These are phyloP conservation scores for Orychophragmus violaceus DNA, from an alignment of 345 rosid species.

Conservation along the genomic window DNA sequence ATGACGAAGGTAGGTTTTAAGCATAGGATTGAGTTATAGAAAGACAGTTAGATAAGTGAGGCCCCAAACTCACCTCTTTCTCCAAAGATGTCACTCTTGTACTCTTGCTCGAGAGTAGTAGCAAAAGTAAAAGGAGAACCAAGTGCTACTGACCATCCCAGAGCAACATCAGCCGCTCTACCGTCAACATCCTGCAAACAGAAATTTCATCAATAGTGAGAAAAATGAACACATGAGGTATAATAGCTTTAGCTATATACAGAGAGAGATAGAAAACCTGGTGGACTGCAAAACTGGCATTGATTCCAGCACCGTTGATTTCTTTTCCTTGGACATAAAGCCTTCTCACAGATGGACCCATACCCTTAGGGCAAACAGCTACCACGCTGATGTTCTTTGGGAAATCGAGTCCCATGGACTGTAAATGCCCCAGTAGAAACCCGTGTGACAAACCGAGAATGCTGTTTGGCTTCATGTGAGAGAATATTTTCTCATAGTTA, in stretches of 20 bases:
- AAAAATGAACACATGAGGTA: not conserved
- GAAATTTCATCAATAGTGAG: not conserved
- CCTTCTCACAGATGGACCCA: conserved; percentile 92
- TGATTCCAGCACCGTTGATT: conserved; percentile 91
- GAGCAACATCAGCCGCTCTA: conserved; percentile 79
- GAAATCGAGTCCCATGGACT: conserved; percentile 70
- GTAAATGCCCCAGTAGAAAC: conserved; percentile 82
- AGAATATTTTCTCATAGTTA: conserved; percentile 69
- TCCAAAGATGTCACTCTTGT: conserved; percentile 94
- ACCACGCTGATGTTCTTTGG: conserved; percentile 76
- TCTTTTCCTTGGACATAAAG: conserved; percentile 88
- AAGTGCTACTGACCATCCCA: conserved; percentile 92
- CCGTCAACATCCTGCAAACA: conserved; percentile 73
- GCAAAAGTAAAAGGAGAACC: conserved; percentile 93
- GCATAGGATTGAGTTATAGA: not conserved
- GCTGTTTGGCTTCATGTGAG: conserved; percentile 92
- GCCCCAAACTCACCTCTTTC: conserved; percentile 58
- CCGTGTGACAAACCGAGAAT: conserved; percentile 95
- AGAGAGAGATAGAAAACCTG: conserved; percentile 42
- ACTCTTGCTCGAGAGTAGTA: conserved; percentile 84
- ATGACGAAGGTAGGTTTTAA: not conserved
- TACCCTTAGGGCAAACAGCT: conserved; percentile 82
- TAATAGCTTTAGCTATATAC: too few relatives aligned
- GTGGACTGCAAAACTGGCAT: conserved; percentile 80
- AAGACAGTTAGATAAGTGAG: not conserved